These are phyloP conservation scores for Gossypium ekmanianum DNA, from an alignment of 345 rosid genomes.

Conservation along the genomic window DNA sequence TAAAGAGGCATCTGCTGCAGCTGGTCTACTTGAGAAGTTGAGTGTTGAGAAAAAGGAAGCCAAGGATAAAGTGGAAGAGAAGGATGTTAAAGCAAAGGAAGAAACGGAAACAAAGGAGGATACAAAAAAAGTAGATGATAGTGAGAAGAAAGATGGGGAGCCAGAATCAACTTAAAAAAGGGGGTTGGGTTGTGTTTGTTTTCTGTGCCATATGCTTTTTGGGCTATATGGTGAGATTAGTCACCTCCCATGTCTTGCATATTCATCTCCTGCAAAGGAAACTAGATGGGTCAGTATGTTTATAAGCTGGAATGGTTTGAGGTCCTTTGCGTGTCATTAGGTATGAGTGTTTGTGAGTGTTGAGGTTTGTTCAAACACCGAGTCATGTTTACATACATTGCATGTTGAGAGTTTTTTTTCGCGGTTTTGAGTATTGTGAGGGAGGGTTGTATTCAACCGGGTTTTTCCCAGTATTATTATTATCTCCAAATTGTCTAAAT, in stretches of 20 bases:
- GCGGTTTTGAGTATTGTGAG: conserved; percentile 19
- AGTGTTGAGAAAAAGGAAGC: conserved; percentile 60
- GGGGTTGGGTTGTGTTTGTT: conserved; percentile 8
- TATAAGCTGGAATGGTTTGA: conserved; percentile 27
- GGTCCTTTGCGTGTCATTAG: conserved; percentile 22
- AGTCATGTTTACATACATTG: conserved; percentile 25
- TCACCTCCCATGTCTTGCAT: conserved; percentile 19
- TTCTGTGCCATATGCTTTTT: conserved; percentile 11
- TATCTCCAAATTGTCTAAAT: not conserved
- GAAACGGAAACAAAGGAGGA: conserved; percentile 33
- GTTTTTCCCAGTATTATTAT: not conserved
- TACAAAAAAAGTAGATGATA: conserved; percentile 22
- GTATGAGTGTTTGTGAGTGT: conserved; percentile 27
- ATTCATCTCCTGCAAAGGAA: conserved; percentile 1
- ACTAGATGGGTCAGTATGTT: conserved; percentile 1
- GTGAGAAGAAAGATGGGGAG: conserved; percentile 49
- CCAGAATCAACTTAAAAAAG: conserved; percentile 37
- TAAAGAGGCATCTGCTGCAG: conserved; percentile 60
- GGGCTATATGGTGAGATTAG: conserved; percentile 9
- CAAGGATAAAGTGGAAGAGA: conserved; percentile 10
- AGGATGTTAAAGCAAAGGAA: conserved; percentile 24
- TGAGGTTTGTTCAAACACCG: conserved; percentile 21
- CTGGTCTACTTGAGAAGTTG: conserved; percentile 63
- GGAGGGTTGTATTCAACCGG: not conserved
- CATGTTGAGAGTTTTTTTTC: conserved; percentile 30